These are phyloP conservation scores for Fusarium aywerte DNA, from an alignment of 2,329 filamentous ascomycete species.

Conservation along the genomic window DNA sequence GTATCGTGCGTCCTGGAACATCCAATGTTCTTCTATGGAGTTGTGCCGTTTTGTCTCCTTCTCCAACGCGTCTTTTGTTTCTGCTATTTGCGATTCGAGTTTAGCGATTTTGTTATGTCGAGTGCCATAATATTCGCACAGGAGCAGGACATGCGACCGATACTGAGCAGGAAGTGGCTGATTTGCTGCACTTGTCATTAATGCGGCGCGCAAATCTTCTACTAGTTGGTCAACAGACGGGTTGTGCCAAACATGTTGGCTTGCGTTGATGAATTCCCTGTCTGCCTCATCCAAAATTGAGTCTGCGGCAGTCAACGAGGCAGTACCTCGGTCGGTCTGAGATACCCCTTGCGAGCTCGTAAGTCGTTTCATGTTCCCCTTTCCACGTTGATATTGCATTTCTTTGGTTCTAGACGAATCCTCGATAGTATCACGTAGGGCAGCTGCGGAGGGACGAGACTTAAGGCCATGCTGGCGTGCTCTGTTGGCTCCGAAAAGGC, in stretches of 20 bases:
- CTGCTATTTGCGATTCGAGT: conserved; percentile 52
- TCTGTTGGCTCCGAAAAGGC: conserved; percentile 41
- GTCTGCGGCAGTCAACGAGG: background rate
- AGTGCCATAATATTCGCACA: conserved; percentile 52
- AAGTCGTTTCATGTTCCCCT: conserved; percentile 18
- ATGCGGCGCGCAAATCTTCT: conserved; percentile 55
- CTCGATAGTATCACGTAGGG: conserved; percentile 32
- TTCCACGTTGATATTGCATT: background rate
- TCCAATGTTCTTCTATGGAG: conserved; percentile 37
- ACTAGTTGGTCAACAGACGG: conserved; percentile 58
- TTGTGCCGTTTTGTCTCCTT: conserved; percentile 53
- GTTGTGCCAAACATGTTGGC: conserved; percentile 51
- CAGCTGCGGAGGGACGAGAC: conserved; percentile 39
- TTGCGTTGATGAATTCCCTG: conserved; percentile 27
- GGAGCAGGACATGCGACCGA: conserved; percentile 55
- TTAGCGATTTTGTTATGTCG: conserved; percentile 47
- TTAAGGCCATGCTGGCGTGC: conserved; percentile 36
- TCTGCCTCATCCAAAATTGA: conserved; percentile 23
- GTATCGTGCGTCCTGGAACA: conserved; percentile 38
- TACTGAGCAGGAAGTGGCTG: conserved; percentile 54
- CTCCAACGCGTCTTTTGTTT: conserved; percentile 48
- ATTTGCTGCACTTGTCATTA: conserved; percentile 53
- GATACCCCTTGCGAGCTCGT: conserved; percentile 28
- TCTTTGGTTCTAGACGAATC: conserved; percentile 9
- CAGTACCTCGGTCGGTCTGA: background rate